Percentiles rank a stretch among this genome's conserved stretches.
Evolutionary conservation across 495 filamentous ascomycete species (phyloP).

Genomic region (Umbilicaria muhlenbergii): DNA sequence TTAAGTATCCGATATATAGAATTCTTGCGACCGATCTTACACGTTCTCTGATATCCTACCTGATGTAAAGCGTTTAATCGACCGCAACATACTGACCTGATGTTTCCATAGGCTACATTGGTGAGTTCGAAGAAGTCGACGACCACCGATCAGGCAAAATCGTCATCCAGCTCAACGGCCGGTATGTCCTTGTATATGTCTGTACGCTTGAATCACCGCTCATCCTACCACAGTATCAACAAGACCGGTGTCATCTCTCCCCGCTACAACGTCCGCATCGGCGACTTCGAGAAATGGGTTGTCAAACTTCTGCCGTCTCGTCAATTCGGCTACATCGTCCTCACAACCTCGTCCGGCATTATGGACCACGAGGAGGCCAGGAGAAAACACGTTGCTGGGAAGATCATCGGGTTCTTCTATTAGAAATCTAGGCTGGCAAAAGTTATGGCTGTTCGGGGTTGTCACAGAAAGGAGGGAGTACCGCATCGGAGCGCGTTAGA

Average conservation of each 20-base stretch:
- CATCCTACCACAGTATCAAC: constrained; percentile 50
- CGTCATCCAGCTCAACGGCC: constrained; percentile 85
- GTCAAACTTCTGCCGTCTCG: constrained; percentile 93
- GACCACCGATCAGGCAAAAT: constrained; percentile 99
- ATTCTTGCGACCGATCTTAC: constrained; percentile 70
- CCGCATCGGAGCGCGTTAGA: too few species aligned
- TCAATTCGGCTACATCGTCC: constrained; percentile 99
- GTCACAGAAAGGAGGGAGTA: too few species aligned
- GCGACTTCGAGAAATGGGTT: constrained; percentile 97
- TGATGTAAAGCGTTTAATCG: constrained; percentile 82
- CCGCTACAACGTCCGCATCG: constrained; percentile 95
- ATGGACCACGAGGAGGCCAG: constrained; percentile 99
- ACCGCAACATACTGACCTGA: constrained; percentile 65
- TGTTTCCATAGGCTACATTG: constrained; percentile 72
- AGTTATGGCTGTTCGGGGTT: not conserved
- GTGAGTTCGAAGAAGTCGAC: constrained; percentile 99
- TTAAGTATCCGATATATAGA: constrained; percentile 97
- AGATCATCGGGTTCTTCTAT: constrained; percentile 96
- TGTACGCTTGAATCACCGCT: not conserved
- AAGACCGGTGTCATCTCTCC: constrained; percentile 98
- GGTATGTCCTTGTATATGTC: constrained; percentile 21
- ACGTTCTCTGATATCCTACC: constrained; percentile 61
- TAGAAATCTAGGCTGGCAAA: constrained; percentile 26
- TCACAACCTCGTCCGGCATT: constrained; percentile 96
- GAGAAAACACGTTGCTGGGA: constrained; percentile 92